Base-by-base conservation (phyloP, 495 filamentous ascomycete species). In the Hypoxylon fuscum region DNA sequence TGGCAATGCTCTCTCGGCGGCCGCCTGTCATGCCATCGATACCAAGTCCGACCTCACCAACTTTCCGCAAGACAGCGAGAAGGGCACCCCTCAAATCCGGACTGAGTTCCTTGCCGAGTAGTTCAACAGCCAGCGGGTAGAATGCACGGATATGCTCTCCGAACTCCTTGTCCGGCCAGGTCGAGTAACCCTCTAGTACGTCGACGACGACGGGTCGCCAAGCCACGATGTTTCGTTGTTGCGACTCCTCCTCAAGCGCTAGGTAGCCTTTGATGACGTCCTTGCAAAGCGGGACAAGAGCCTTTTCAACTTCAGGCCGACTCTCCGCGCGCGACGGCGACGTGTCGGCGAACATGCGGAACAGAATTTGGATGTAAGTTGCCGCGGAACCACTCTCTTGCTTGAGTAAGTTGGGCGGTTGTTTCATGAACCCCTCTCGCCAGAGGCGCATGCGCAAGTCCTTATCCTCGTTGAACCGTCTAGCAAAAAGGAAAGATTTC, bases 401-500 rank as follows among this genome's bases (percentile, higher is more conserved):
- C 77, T 99, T 99, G 21, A 99, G 83, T n/a, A 99, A 76, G 70
- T 99, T 99, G 3, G 95, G 95, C 27, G 96, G 96, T 71, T 97
- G 93, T 76, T 96, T 97, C 95, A 99, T 99, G 83, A 98, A 99
- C 5, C 95, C 95, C 69, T 99, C 96, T 20, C 91, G 81, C 93
- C 94, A 98, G 7, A 99, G 79, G 32, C 92, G 85, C 87, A 96
- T 96, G 15, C 95, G 86, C 22, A 99, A 80, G 59, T 97, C 96
- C 72, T 96, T 96, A 77, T 99, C 93, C 57, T 89, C 89, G 74
- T 99, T 99, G 82, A 99, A 99, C 58, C 88, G 90, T 72, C 94
- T 93, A 10, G 96, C 95, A 62, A 99, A 99, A 25, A 91, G 86
- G 77, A 96, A 98, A 37, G 88, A 92, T 76, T 95, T 94, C 75